phyloP scores from a whole-genome alignment of 495 filamentous ascomycete species.

The Tuber melanosporum region DNA sequence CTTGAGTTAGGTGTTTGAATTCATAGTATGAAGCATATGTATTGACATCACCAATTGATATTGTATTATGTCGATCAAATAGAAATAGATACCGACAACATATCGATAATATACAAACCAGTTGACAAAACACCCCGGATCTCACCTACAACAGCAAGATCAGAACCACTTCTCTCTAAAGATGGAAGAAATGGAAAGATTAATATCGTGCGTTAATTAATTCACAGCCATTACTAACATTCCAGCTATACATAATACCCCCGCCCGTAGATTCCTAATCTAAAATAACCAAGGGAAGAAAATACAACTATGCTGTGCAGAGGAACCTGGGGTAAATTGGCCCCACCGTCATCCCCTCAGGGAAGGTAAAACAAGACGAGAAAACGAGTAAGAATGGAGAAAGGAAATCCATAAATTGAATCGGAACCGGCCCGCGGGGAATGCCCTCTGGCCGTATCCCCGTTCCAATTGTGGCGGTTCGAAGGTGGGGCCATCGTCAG shows the following conservation, averaged over 20 bases:
- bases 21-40: no score
- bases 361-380: neutral
- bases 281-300: neutral
- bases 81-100: neutral
- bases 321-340: no score
- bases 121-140: neutral
- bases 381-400: neutral
- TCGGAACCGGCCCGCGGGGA: neutral
- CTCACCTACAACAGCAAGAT: neutral
- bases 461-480: neutral
- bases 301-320: neutral
- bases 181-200: neutral
- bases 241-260: neutral
- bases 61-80: neutral
- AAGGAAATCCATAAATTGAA: neutral
- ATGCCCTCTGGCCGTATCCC: neutral
- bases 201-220: neutral
- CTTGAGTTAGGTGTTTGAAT: no score
- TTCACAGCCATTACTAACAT: neutral
- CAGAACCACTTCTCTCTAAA: neutral
- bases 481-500: neutral
- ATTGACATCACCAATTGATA: no score
- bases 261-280: neutral
- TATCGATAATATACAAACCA: neutral
- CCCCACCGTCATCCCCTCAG: neutral